Conservation (phyloP, 169 alveolate species). For the Cryptosporidium meleagridis region DNA sequence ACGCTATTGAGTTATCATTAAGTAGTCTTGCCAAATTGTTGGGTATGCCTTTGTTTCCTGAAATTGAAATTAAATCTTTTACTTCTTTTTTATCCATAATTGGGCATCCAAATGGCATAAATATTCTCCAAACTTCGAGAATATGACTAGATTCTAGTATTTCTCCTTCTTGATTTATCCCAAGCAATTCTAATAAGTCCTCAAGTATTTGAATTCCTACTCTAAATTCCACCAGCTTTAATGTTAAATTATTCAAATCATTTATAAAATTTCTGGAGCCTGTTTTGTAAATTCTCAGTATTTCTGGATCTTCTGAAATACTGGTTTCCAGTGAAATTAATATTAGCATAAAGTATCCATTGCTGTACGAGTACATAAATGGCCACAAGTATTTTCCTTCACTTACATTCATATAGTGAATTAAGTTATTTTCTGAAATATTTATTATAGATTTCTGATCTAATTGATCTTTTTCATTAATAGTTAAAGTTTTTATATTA, state of each 20-base stretch:
- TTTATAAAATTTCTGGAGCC: neutral
- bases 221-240: slow-evolving; percentile 22
- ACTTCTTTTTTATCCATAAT: slow-evolving; percentile 13
- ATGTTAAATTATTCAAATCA: neutral
- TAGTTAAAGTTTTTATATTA: neutral
- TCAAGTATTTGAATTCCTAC: slow-evolving; percentile 37
- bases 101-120: slow-evolving; percentile 61
- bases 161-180: neutral
- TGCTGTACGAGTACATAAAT: slow-evolving; percentile 32
- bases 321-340: slow-evolving; percentile 35
- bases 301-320: neutral
- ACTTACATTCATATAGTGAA: slow-evolving; percentile 6
- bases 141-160: neutral
- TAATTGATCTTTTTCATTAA: neutral
- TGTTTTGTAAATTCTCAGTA: neutral
- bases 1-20: neutral
- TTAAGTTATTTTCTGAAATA: slow-evolving; percentile 11
- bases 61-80: neutral
- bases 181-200: slow-evolving; percentile 9
- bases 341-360: slow-evolving; percentile 29
- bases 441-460: neutral
- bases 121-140: slow-evolving; percentile 35
- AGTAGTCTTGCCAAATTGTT: neutral
- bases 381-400: slow-evolving; percentile 39
- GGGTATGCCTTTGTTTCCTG: slow-evolving; percentile 9